Evolutionary conservation across 371 early-diverging fungal species (phyloP), one percentile per base, ranked within the genome.

Genomic region (Lichtheimia ramosa): DNA sequence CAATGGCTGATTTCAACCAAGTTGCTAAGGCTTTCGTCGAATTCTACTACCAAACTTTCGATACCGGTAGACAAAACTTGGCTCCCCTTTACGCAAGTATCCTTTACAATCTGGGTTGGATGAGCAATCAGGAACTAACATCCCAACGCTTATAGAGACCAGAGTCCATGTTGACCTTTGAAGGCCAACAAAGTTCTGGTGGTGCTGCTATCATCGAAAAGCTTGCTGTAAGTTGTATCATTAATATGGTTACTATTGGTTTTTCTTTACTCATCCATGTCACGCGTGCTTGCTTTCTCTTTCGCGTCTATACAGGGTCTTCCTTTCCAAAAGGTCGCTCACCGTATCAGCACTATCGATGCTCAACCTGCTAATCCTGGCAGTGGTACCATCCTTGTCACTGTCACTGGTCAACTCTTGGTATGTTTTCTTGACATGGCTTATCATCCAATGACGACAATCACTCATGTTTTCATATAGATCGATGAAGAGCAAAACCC

Each of bases 21-120:
- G 49, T 95, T 70, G 93, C 91, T 42, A 73, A 76, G 53, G 71
- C 83, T 65, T 96, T 97, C 73, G 81, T 82, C 61, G 66, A 86
- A 2, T 97, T 64, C 74, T 97, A 96, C 84, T 97, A 97, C 74
- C 51, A 75, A 43, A 85, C 88, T 41, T 97, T 97, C 71, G 94
- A 91, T 66, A 13, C 67, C 7, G 71, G 85, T 74, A 82, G 96
- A 56, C 48, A 56, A 12, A 53, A 60, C 0, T 82, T 97, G 42
- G 67, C 54, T n/a, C 58, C 83, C 42, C 89, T 96, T 58, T 97
- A 96, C 79, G 96, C 94, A 88, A 69, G 92, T 72, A 21, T 16
- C 20, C 40, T 3, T 3, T 8, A 8, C 34, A 34, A 8, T 34
- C 34, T 8, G 6, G 10, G n/a, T n/a, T 34, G 34, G 34, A 34